These are phyloP conservation scores for Xylaria arbuscula DNA, from an alignment of 2,329 filamentous ascomycete genomes.

Conservation along the genomic window DNA sequence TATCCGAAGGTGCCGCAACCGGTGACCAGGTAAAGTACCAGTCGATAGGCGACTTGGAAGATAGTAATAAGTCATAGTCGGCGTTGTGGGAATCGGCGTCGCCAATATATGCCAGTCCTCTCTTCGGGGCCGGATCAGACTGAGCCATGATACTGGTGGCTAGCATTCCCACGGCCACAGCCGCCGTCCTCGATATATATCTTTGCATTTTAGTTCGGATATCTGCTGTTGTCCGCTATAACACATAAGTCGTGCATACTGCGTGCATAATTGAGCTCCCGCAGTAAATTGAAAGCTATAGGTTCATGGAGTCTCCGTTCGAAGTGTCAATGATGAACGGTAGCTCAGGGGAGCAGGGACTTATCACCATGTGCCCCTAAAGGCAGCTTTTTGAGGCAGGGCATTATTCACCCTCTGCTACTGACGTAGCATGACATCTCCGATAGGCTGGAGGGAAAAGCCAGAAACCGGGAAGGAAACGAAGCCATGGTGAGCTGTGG, in stretches of 20 bases:
- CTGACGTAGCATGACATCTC: constrained; percentile 25
- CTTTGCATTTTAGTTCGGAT: constrained; percentile 1
- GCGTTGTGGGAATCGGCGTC: constrained; percentile 38
- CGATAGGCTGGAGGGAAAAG: neutral
- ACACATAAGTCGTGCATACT: neutral
- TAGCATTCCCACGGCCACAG: constrained; percentile 10
- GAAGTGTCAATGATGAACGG: neutral
- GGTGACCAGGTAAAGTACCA: constrained; percentile 60
- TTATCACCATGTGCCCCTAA: neutral
- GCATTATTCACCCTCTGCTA: neutral
- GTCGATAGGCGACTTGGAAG: constrained; percentile 52
- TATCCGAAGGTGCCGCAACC: constrained; percentile 42
- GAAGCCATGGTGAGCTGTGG: constrained; percentile 5
- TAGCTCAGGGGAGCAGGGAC: neutral
- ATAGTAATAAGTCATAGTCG: constrained; percentile 53
- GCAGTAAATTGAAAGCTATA: neutral
- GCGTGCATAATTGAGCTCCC: neutral
- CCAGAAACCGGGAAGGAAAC: constrained; percentile 10
- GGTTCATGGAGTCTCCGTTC: neutral
- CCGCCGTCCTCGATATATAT: neutral
- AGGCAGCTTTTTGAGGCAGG: neutral
- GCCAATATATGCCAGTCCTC: constrained; percentile 46
- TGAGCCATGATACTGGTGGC: constrained; percentile 9
- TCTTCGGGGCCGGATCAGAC: constrained; percentile 39
- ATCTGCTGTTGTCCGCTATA: neutral